Evolutionary conservation across 345 rosid species (phyloP).

Genomic region (Litchi chinensis): DNA sequence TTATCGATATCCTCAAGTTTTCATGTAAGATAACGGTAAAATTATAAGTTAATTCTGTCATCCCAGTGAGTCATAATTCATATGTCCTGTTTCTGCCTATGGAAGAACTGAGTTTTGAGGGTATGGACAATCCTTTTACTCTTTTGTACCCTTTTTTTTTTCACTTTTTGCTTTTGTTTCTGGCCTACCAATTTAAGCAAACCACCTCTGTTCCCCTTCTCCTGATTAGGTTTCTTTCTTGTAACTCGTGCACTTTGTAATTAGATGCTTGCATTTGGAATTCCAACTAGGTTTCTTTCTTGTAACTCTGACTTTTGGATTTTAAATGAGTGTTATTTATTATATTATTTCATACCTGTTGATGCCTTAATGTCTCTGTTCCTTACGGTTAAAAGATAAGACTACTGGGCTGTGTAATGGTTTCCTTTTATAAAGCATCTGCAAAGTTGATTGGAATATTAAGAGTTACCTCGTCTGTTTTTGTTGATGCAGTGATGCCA

Average conservation of each 20-base stretch:
- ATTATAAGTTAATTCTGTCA: neutral
- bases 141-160: neutral
- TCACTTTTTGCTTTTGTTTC: neutral
- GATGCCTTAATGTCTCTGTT: neutral
- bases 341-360: neutral
- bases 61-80: neutral
- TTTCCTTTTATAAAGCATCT: neutral
- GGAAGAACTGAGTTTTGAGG: neutral
- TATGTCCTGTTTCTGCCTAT: neutral
- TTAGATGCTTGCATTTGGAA: neutral
- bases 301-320: neutral
- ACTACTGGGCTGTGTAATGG: neutral
- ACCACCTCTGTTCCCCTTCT: neutral
- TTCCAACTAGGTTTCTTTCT: neutral
- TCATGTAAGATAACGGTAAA: neutral
- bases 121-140: neutral
- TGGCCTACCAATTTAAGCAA: neutral
- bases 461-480: constrained; percentile 6
- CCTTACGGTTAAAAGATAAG: neutral
- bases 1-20: neutral
- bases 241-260: neutral
- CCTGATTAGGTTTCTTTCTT: neutral
- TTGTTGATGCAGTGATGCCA: constrained; percentile 71
- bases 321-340: neutral
- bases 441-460: neutral